A percentile compares a stretch with the other conserved stretches of the same genome.
phyloP scores from a whole-genome alignment of 352 stramenopile genomes.

The Pythium rishiriense region DNA sequence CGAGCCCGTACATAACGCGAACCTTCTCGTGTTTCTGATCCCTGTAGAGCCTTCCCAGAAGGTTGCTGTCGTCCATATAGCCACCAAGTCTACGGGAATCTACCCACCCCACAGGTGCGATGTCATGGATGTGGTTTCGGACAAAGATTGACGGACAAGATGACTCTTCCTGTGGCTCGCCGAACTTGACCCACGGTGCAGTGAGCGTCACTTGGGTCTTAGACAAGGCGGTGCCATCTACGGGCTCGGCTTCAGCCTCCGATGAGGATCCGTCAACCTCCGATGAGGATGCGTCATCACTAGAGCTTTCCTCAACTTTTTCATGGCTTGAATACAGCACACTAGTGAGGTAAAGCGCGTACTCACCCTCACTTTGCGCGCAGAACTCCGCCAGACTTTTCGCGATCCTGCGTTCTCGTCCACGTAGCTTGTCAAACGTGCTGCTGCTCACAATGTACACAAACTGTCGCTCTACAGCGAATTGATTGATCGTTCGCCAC shows the following conservation, averaged over 20 bases:
- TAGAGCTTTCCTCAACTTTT: not conserved
- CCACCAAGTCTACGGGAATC: not conserved
- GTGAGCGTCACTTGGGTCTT: constrained; percentile 6
- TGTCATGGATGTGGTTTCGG: not conserved
- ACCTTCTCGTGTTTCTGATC: not conserved
- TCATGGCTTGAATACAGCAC: not conserved
- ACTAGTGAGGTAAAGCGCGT: not conserved
- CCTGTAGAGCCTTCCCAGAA: not conserved
- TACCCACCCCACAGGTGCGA: not conserved
- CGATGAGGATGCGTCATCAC: not conserved
- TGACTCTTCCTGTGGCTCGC: not conserved
- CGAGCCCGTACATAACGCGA: not conserved
- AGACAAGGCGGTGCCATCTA: not conserved
- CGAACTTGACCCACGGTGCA: constrained; percentile 21
- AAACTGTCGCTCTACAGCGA: constrained; percentile 3
- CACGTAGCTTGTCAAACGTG: not conserved
- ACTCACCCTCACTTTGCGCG: not conserved
- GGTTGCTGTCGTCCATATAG: not conserved
- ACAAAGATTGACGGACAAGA: not conserved
- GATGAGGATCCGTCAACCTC: not conserved
- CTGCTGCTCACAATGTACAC: not conserved
- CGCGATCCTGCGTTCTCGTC: not conserved
- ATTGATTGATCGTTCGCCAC: constrained; percentile 6
- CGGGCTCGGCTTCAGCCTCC: too few relatives aligned
- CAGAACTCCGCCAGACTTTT: not conserved